Conservation (phyloP, 78 protist genomes). For the Creolimax fragrantissima region DNA sequence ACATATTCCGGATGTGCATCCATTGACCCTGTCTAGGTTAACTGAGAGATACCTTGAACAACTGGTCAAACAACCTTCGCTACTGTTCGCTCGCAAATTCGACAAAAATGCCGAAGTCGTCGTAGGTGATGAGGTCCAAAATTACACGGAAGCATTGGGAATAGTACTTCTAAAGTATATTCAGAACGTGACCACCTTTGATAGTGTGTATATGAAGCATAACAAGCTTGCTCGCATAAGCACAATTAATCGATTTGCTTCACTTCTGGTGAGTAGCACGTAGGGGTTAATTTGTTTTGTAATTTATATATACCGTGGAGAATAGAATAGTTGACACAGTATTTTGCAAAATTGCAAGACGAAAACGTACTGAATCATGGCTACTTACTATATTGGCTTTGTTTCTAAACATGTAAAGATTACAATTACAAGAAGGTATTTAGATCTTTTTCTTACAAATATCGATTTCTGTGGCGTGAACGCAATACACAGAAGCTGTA, state of each 20-base stretch:
- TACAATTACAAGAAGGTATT: no score
- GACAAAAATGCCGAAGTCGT: neutral
- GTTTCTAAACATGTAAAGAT: no score
- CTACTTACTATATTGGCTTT: no score
- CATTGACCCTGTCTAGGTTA: neutral
- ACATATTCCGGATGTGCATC: neutral
- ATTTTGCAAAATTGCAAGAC: no score
- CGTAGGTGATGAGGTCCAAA: neutral
- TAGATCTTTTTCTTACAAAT: no score
- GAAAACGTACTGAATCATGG: no score
- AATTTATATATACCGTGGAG: no score
- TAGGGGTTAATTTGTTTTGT: no score
- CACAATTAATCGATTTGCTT: neutral
- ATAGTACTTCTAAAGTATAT: neutral
- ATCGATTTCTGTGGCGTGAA: no score
- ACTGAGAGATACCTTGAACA: neutral
- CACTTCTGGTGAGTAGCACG: neutral
- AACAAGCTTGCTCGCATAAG: neutral
- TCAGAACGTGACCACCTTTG: neutral
- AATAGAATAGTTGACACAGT: no score
- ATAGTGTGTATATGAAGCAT: neutral
- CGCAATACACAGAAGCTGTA: no score
- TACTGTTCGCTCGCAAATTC: neutral
- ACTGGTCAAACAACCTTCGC: neutral
- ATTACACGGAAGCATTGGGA: neutral